These are phyloP conservation scores for Fusarium nurragi DNA, from an alignment of 2,329 filamentous ascomycete genomes.

Conservation along the genomic window DNA sequence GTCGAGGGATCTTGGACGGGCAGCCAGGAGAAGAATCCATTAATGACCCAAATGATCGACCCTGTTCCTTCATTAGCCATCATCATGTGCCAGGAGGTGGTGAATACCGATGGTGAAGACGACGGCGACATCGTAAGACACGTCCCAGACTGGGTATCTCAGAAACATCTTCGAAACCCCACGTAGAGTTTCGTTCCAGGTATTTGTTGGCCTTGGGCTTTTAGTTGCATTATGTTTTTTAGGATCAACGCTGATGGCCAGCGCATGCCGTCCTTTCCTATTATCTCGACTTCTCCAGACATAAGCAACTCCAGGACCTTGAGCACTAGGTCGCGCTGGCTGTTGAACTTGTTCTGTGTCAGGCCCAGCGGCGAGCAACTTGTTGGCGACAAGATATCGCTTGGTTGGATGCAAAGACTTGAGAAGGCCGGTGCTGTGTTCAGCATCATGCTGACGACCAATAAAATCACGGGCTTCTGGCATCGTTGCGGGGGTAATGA, in stretches of 20 bases:
- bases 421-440: constrained; percentile 10
- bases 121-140: constrained; percentile 54
- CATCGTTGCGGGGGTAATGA: neutral
- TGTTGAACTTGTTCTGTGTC: neutral
- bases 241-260: constrained; percentile 37
- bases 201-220: constrained; percentile 37
- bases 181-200: constrained; percentile 43
- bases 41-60: constrained; percentile 65
- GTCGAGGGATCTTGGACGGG: constrained; percentile 63
- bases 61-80: constrained; percentile 33
- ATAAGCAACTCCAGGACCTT: constrained; percentile 44
- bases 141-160: constrained; percentile 53
- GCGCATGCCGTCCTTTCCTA: constrained; percentile 53
- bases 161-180: constrained; percentile 51
- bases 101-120: constrained; percentile 51
- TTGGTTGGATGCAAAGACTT: constrained; percentile 15
- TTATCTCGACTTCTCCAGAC: constrained; percentile 57
- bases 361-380: neutral
- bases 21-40: constrained; percentile 63
- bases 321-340: neutral
- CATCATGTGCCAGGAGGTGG: neutral
- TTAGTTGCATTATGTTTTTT: constrained; percentile 22
- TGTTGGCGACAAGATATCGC: neutral
- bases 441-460: constrained; percentile 16
- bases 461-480: constrained; percentile 4